Percentiles rank a stretch among this genome's conserved stretches.
phyloP scores from a whole-genome alignment of 2,329 filamentous ascomycete species.

The Thermothelomyces thermophilus region DNA sequence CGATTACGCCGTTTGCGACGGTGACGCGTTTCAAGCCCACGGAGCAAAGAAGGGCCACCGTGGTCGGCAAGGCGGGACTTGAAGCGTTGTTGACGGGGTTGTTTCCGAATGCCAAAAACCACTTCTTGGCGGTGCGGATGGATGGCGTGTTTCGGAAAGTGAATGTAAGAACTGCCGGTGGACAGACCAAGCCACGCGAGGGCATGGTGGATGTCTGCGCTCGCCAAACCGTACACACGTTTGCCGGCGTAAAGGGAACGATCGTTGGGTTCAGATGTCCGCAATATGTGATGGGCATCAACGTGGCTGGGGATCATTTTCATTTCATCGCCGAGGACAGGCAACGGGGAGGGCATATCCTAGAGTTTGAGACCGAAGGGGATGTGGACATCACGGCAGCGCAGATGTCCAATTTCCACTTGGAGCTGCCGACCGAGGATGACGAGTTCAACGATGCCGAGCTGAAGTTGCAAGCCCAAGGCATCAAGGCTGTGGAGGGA shows the following conservation, averaged over 20 bases:
- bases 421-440: slow-evolving; percentile 31
- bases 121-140: slow-evolving; percentile 29
- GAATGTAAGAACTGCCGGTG: slow-evolving; percentile 29
- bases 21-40: slow-evolving; percentile 30
- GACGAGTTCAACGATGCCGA: slow-evolving; percentile 30
- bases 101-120: slow-evolving; percentile 27
- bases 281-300: slow-evolving; percentile 30
- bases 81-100: slow-evolving; percentile 20
- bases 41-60: slow-evolving; percentile 11
- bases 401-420: slow-evolving; percentile 26
- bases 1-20: slow-evolving; percentile 31
- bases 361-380: slow-evolving; percentile 28
- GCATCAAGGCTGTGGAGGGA: slow-evolving; percentile 29
- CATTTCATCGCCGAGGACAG: slow-evolving; percentile 32
- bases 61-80: slow-evolving; percentile 28
- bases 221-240: slow-evolving; percentile 28
- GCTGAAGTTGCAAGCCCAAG: slow-evolving; percentile 26
- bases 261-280: slow-evolving; percentile 31
- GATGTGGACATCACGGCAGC: slow-evolving; percentile 28
- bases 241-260: slow-evolving; percentile 26
- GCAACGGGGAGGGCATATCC: slow-evolving; percentile 29
- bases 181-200: slow-evolving; percentile 27
- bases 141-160: slow-evolving; percentile 28
- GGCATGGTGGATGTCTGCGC: slow-evolving; percentile 27
- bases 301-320: slow-evolving; percentile 31